Evolutionary conservation across 2,329 filamentous ascomycete species (phyloP), one percentile per base, ranked within the genome.

Genomic region (Knufia fluminis): DNA sequence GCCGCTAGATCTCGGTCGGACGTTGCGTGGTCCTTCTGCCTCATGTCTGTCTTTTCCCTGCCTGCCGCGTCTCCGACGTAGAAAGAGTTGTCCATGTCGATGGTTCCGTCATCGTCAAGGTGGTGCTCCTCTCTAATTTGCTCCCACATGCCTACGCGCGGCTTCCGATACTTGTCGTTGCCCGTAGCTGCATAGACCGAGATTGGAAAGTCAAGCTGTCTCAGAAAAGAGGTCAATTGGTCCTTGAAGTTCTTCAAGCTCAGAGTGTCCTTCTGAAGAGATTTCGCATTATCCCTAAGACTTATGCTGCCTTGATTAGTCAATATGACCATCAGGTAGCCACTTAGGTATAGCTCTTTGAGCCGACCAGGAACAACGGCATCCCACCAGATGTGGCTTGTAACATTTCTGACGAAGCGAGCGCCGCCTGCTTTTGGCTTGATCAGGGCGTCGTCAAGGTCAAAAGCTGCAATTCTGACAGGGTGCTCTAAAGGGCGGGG

Each of bases 361-460:
- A 98, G 65, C 46, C 71, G 78, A 0, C 66, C 67, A 1, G 88
- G 87, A 0, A 97, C 85, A 16, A 69, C 74, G 12, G 68, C 59
- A 64, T 94, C 72, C 88, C 89, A 97, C 92, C 92, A 98, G 65
- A 86, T 88, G 92, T 92, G 98, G 63, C 97, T 91, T 3, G 73
- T 71, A 0, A 82, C 78, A 56, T 81, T 78, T 46, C 76, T 76
- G 2, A 80, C 76, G 61, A 91, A 91, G 45, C 78, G 84, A 66
- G 87, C 92, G 3, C 41, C 41, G 6, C 89, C 89, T 0, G 89
- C 94, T 3, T 80, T 75, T 0, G 88, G 85, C 1, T 74, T 73
- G 54, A 98, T 88, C 28, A 98, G 69, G 0, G 92, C 98, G 6
- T 86, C 92, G 64, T 98, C 92, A 50, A 74, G 60, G 51, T 74